A percentile compares a stretch with the other conserved stretches of the same genome.
Evolutionary conservation across 192 early-diverging fungal species (phyloP).

Genomic region (Linnemannia exigua): DNA sequence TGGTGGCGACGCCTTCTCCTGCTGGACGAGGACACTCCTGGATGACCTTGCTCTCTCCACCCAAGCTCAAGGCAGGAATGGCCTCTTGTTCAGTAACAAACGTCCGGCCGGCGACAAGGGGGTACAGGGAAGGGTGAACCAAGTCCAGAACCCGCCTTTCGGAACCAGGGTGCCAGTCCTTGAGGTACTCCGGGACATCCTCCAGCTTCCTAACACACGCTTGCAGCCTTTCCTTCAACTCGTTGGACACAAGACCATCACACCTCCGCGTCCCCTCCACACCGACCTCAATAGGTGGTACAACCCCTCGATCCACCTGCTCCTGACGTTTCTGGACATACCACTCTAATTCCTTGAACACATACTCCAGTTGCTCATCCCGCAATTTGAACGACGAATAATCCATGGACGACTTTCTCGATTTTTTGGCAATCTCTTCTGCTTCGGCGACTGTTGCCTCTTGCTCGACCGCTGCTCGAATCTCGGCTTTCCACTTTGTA

Average conservation of each 20-base stretch:
- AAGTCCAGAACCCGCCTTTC: not conserved
- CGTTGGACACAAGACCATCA: slow-evolving; percentile 25
- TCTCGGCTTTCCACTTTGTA: slow-evolving; percentile 11
- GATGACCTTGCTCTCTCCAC: slow-evolving; percentile 1
- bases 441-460: too few relatives aligned
- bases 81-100: slow-evolving; percentile 15
- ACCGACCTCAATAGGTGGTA: slow-evolving; percentile 66
- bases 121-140: slow-evolving; percentile 4
- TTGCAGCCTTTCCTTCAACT: not conserved
- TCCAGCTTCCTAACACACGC: slow-evolving; percentile 20
- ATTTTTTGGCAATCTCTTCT: too few relatives aligned
- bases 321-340: slow-evolving; percentile 47
- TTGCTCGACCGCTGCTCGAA: not conserved
- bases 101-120: not conserved
- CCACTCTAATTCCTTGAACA: slow-evolving; percentile 60
- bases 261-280: slow-evolving; percentile 38
- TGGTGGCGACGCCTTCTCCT: not conserved
- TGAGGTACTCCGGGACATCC: slow-evolving; percentile 20
- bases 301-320: slow-evolving; percentile 23
- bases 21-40: too few relatives aligned
- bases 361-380: slow-evolving; percentile 57
- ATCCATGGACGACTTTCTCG: too few relatives aligned
- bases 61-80: not conserved
- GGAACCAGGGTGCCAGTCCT: slow-evolving; percentile 50
- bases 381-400: slow-evolving; percentile 14